Base-by-base conservation (phyloP, 192 early-diverging fungal genomes). In the Helicostylum pulchrum region DNA sequence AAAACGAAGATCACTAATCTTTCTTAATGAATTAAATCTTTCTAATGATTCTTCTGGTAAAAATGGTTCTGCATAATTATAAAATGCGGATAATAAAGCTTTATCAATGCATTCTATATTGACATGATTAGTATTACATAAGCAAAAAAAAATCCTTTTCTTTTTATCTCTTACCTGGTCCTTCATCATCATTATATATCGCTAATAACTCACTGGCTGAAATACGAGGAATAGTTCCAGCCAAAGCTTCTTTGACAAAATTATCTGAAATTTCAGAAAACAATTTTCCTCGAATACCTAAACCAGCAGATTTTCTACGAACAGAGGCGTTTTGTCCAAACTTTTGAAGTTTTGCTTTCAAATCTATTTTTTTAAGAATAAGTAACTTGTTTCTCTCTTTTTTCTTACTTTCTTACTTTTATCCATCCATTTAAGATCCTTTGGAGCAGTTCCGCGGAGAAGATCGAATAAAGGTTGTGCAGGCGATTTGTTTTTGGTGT, bases 1-100 rank as follows among this genome's bases (percentile, higher is more conserved):
- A 58, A 78, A 87, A 36, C 88, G 77, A 36, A 94, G 64, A 63
- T 97, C 93, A 31, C 81, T 85, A 54, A 92, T 78, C 55, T 83
- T 78, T 34, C 83, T 77, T 49, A 90, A 54, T 15, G 78, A 79
- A 30, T 39, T 53, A 32, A 84, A 79, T 49, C 73, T 71, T 19
- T 74, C 70, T 49, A 74, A 57, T 20, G 72, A 54, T 11, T 81
- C 60, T 20, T 78, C 76, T 1, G 77, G 63, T 4, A 82, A 19
- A 34, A 56, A 63, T 30, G 71, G 53, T 47, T 75, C 72, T n/a
- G 55, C 46, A 63, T 67, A 74, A 9, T 66, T 72, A 44, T 83
- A 65, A 48, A 79, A 89, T 2, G 68, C 21, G 2, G 21, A 14
- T 11, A 57, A 19, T 2, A 70, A 32, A n/a, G 39, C 12, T 6